phyloP scores from a whole-genome alignment of 164 flowering plant species.

The Dillenia suffruticosa region DNA sequence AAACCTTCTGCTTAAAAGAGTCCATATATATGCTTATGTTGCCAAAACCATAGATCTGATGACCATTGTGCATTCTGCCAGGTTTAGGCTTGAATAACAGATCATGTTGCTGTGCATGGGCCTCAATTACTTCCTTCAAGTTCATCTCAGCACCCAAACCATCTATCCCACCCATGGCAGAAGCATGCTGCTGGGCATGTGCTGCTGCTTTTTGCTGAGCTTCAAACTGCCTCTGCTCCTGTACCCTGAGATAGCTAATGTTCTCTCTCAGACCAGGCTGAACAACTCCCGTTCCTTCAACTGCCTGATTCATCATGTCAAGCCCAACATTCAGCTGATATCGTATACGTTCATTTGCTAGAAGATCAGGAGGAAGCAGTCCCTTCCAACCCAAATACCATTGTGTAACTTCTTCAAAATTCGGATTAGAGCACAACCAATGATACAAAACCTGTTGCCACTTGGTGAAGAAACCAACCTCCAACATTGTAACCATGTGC shows the following conservation, averaged over 20 bases:
- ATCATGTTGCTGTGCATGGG: slow-evolving; percentile 66
- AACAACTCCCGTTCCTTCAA: slow-evolving; percentile 61
- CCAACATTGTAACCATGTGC: slow-evolving; percentile 82
- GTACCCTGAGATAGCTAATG: slow-evolving; percentile 65
- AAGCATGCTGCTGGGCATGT: slow-evolving; percentile 41
- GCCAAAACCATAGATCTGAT: slow-evolving; percentile 89
- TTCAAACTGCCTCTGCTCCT: slow-evolving; percentile 77
- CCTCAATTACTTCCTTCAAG: slow-evolving; percentile 73
- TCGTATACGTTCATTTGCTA: slow-evolving; percentile 71
- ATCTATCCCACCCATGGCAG: slow-evolving; percentile 28
- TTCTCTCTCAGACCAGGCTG: slow-evolving; percentile 85
- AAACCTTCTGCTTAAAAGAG: slow-evolving; percentile 62
- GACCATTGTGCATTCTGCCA: slow-evolving; percentile 74
- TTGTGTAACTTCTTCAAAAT: slow-evolving; percentile 67
- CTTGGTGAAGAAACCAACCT: slow-evolving; percentile 67
- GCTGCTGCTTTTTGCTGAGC: slow-evolving; percentile 72
- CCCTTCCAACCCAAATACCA: slow-evolving; percentile 93
- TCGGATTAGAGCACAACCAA: slow-evolving; percentile 76
- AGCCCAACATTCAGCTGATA: slow-evolving; percentile 61
- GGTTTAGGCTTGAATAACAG: slow-evolving; percentile 77
- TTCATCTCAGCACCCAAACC: slow-evolving; percentile 45
- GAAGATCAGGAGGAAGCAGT: slow-evolving; percentile 63
- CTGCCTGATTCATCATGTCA: slow-evolving; percentile 83
- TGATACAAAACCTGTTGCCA: slow-evolving; percentile 91
- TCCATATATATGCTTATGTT: slow-evolving; percentile 66